These are phyloP conservation scores for Colletotrichum costaricense DNA, from an alignment of 2,329 filamentous ascomycete species.

Conservation along the genomic window DNA sequence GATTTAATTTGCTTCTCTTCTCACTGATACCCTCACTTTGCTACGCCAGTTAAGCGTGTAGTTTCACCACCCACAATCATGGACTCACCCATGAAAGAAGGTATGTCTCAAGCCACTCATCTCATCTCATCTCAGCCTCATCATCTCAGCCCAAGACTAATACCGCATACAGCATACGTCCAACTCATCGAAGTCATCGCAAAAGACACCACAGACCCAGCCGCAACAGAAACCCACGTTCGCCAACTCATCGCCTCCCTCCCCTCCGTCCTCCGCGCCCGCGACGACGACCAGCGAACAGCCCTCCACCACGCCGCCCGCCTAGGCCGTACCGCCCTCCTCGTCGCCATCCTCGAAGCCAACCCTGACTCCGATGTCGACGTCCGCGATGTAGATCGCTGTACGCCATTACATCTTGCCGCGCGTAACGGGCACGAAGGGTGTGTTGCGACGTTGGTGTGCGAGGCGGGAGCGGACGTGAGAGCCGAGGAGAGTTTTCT, in stretches of 20 bases:
- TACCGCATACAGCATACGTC: conserved; percentile 15
- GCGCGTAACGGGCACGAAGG: conserved; percentile 32
- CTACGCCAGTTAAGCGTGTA: neutral
- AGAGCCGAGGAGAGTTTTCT: conserved; percentile 34
- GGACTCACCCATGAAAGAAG: conserved; percentile 37
- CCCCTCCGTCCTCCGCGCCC: conserved; percentile 33
- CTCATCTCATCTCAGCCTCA: neutral
- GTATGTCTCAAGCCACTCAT: neutral
- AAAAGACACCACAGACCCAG: conserved; percentile 2
- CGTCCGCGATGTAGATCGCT: conserved; percentile 25
- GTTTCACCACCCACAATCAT: neutral
- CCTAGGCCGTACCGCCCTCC: conserved; percentile 24
- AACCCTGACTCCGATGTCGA: conserved; percentile 26
- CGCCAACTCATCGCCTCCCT: conserved; percentile 34
- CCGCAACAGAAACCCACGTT: conserved; percentile 23
- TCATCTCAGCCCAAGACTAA: neutral
- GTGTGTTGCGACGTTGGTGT: conserved; percentile 30
- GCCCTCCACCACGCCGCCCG: conserved; percentile 35
- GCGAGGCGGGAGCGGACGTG: conserved; percentile 25
- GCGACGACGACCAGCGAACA: conserved; percentile 31
- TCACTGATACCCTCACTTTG: accelerated
- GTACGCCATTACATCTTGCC: conserved; percentile 37
- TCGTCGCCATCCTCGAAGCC: conserved; percentile 29
- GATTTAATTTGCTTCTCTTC: neutral
- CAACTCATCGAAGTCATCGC: conserved; percentile 36